Base-by-base conservation (phyloP, 495 filamentous ascomycete species). In the Opeltia flavorubescens region DNA sequence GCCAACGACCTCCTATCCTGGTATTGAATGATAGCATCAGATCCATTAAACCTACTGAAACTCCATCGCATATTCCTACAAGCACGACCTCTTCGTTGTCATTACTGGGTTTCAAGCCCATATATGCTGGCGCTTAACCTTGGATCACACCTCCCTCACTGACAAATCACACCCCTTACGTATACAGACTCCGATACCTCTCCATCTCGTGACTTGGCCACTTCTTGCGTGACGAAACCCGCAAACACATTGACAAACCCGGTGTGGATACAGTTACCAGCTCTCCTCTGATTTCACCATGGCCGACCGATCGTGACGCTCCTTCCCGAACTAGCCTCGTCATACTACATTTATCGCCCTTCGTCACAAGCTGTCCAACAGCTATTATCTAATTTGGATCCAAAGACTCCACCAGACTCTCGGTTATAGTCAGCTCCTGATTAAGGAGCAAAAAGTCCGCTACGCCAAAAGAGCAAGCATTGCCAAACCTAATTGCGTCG, bases 121-220 rank as follows among this genome's bases (percentile, higher is more conserved):
- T n/a, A n/a, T n/a, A n/a, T n/a, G n/a, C n/a, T n/a, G n/a, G n/a
- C 18, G 21, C 38, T 25, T 41, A 21, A 41, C 38, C 38, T 24
- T 12, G 25, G 18, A 25, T 25, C 17, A 8, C 36, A 23, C 36
- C 36, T 23, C 18, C 36, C 15, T 40, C 34, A 36, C 38, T 41
- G 38, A 41, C 38, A 41, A 41, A 41, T 41, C 38, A 41, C 38
- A n/a, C n/a, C n/a, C n/a, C n/a, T n/a, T n/a, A n/a, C n/a, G n/a
- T n/a, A n/a, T n/a, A n/a, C n/a, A n/a, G n/a, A n/a, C n/a, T n/a
- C n/a, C n/a, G n/a, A n/a, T n/a, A n/a, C n/a, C n/a, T n/a, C n/a
- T n/a, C n/a, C n/a, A n/a, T n/a, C n/a, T n/a, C n/a, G n/a, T n/a
- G n/a, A n/a, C n/a, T n/a, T n/a, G n/a, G n/a, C n/a, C n/a, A n/a